Conservation (phyloP, 495 filamentous ascomycete species). For the Penicillium cataractarum region DNA sequence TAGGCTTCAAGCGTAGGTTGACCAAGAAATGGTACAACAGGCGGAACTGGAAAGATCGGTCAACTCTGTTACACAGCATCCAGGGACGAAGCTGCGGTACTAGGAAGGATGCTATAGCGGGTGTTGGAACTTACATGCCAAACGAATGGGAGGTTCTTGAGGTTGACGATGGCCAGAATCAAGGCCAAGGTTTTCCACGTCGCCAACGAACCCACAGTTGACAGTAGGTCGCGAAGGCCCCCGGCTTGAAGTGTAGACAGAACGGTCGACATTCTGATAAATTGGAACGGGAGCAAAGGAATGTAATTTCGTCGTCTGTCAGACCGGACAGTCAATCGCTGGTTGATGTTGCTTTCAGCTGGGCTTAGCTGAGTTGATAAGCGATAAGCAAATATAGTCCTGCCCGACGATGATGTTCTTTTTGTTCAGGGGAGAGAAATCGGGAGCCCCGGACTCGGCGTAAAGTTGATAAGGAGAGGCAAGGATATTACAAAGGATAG, state of each 20-base stretch:
- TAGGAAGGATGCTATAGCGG: not conserved
- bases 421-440: conserved; percentile 6
- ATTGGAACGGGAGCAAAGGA: not conserved
- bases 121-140: conserved; percentile 62
- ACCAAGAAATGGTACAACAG: conserved; percentile 52
- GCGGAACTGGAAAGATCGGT: conserved; percentile 43
- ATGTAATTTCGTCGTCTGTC: not conserved
- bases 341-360: not conserved
- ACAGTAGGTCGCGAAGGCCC: conserved; percentile 29
- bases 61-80: conserved; percentile 18
- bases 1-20: conserved; percentile 54
- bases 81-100: not conserved
- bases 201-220: conserved; percentile 30
- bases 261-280: conserved; percentile 5
- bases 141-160: conserved; percentile 62
- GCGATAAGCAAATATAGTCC: conserved; percentile 17
- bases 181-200: conserved; percentile 60
- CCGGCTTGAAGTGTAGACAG: conserved; percentile 22
- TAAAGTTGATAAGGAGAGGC: conserved; percentile 7
- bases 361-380: conserved; percentile 3
- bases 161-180: conserved; percentile 58
- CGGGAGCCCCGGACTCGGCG: not conserved
- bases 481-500: not conserved
- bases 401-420: not conserved
- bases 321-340: not conserved